Base-by-base conservation (phyloP, 768 basidiomycete genomes). In the Boletus sp. region DNA sequence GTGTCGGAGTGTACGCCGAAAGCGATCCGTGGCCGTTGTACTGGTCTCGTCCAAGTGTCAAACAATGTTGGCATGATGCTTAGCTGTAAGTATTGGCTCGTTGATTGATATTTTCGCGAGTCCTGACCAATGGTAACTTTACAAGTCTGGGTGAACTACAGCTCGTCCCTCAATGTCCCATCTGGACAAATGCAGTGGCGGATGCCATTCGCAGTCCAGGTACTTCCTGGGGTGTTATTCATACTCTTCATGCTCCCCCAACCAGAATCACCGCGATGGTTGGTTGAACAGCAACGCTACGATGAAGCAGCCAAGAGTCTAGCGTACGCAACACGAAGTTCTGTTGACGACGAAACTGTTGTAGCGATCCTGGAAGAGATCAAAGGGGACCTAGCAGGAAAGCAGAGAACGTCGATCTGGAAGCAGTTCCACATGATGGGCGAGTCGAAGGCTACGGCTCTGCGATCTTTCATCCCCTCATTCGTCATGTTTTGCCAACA, bases 231-330 rank as follows among this genome's bases (percentile, higher is more conserved):
- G 3, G 64, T 80, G 17, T 57, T 84, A 0, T 79, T 85, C 60
- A 62, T 79, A 8, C 54, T 76, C 36, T 64, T 71, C 6, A 81
- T 83, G 77, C 46, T 75, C 7, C 76, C 76, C 51, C 79, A 82
- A 55, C 79, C 81, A 6, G 83, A 84, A 60, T 83, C 82, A 1
- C 83, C 83, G 12, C 73, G 82, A n/a, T 83, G 79, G 79, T 67
- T 84, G 24, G 80, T 79, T 24, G 81, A 82, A 62, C 73, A 76
- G 50, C 70, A 73, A 29, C 70, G 73, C 37, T 73, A 77, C 35
- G 75, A 76, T 14, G 71, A 72, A 14, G 82, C 81, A 17, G 75
- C 73, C 0, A 64, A 33, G 17, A 73, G 69, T 7, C 72, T 79
- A 5, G 78, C 77, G 5, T 80, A 67, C 47, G 68, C 70, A 2